These are phyloP conservation scores for Hortaea werneckii DNA, from an alignment of 2,329 filamentous ascomycete species.

Conservation along the genomic window DNA sequence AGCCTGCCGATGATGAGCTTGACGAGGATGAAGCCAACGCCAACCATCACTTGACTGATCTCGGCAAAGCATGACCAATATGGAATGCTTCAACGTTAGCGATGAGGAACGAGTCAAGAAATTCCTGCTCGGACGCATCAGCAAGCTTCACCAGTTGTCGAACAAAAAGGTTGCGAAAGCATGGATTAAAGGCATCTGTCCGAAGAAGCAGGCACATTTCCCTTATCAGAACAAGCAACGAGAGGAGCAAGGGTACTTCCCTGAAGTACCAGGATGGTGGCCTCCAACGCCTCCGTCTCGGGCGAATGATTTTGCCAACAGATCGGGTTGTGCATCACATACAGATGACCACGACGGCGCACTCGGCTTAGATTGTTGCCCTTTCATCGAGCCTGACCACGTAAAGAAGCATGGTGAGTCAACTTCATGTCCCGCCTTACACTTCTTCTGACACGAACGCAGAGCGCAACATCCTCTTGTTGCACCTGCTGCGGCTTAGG, in stretches of 20 bases:
- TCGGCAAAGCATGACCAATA: background rate
- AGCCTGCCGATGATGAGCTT: background rate
- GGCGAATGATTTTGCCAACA: background rate
- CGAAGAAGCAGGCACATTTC: slow-evolving; percentile 66
- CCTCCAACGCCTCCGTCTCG: slow-evolving; percentile 9
- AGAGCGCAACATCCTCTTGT: slow-evolving; percentile 21
- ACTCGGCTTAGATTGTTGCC: slow-evolving; percentile 31
- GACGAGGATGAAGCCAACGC: background rate
- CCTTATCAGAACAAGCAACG: slow-evolving; percentile 51
- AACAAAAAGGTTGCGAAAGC: slow-evolving; percentile 65
- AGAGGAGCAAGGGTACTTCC: background rate
- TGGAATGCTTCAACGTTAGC: slow-evolving; percentile 8
- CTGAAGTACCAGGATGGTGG: slow-evolving; percentile 24
- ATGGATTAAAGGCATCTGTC: slow-evolving; percentile 66
- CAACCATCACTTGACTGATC: too few species aligned
- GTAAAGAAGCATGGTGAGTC: slow-evolving; percentile 54
- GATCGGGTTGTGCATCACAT: slow-evolving; percentile 4
- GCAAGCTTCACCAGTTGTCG: slow-evolving; percentile 57
- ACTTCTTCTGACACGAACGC: background rate
- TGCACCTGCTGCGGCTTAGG: slow-evolving; percentile 22
- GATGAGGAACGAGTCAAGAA: slow-evolving; percentile 29
- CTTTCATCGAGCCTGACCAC: slow-evolving; percentile 66
- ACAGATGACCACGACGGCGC: background rate
- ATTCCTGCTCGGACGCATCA: slow-evolving; percentile 54
- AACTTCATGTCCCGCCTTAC: background rate